A percentile compares a stretch with the other conserved stretches of the same genome.
phyloP scores from a whole-genome alignment of 1,284 basidiomycete genomes.

The Polyporus tsugae region DNA sequence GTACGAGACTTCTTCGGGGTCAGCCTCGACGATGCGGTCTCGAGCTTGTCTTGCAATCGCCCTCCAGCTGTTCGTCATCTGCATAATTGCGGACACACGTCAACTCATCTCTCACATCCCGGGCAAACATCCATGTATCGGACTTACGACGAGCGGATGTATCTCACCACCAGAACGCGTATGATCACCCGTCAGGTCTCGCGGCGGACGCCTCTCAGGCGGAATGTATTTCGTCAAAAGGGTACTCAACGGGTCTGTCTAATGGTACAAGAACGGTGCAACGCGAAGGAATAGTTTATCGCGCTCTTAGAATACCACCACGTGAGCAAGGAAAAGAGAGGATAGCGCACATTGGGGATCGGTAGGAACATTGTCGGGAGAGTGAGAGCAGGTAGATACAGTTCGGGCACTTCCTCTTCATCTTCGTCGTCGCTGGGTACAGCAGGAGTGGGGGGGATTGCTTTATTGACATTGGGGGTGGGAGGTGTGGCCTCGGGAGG shows the following conservation, averaged over 20 bases:
- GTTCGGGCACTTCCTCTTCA: conserved; percentile 58
- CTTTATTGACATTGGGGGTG: conserved; percentile 39
- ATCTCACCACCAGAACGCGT: conserved; percentile 62
- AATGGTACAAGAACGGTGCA: conserved; percentile 43
- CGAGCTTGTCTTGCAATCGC: conserved; percentile 80
- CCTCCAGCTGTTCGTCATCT: conserved; percentile 89
- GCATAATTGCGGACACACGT: conserved; percentile 16
- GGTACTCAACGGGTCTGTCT: conserved; percentile 84
- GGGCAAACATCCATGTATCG: neutral
- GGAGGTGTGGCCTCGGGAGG: conserved; percentile 26
- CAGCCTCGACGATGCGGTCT: conserved; percentile 73
- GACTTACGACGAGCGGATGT: conserved; percentile 77
- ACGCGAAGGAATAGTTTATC: conserved; percentile 30
- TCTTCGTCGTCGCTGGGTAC: conserved; percentile 45
- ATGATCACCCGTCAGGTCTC: conserved; percentile 80
- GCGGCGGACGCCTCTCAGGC: conserved; percentile 72
- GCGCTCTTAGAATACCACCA: conserved; percentile 65
- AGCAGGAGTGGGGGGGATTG: conserved; percentile 50
- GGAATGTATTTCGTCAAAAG: conserved; percentile 84
- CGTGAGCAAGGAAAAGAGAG: conserved; percentile 52
- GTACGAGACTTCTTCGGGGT: conserved; percentile 68
- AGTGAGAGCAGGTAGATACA: conserved; percentile 65
- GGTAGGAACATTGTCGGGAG: conserved; percentile 82
- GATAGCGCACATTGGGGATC: conserved; percentile 77
- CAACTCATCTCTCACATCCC: conserved; percentile 12